A percentile compares a stretch with the other conserved stretches of the same genome.
Conservation (phyloP, 257 asterid genomes). For the Ajuga chamaepitys region DNA sequence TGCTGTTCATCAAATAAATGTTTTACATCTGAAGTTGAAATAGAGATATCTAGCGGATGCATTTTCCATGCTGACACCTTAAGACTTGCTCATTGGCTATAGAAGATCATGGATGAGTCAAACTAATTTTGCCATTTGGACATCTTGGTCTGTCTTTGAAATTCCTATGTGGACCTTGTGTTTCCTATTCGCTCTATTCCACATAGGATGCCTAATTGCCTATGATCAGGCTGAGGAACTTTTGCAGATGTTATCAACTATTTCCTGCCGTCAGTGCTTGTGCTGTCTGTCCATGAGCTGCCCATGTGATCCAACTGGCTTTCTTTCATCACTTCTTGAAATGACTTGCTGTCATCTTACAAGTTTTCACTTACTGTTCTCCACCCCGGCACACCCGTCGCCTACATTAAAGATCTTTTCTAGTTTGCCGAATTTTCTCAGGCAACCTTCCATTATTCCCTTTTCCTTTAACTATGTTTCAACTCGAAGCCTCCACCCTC, state of each 20-base stretch:
- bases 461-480: constrained; percentile 3
- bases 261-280: constrained; percentile 7
- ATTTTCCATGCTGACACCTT: constrained; percentile 67
- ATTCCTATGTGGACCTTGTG: constrained; percentile 16
- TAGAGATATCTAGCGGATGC: constrained; percentile 43
- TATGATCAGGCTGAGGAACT: constrained; percentile 24
- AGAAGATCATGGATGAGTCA: constrained; percentile 41
- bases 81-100: constrained; percentile 50
- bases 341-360: constrained; percentile 5
- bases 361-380: not conserved
- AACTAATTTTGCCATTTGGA: constrained; percentile 18
- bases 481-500: not conserved
- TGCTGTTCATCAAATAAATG: constrained; percentile 94
- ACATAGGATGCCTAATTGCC: constrained; percentile 31
- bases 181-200: constrained; percentile 26
- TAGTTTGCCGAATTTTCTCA: constrained; percentile 2
- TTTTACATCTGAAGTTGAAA: constrained; percentile 84
- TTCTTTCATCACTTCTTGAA: constrained; percentile 11
- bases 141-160: constrained; percentile 28
- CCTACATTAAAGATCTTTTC: not conserved
- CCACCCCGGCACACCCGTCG: not conserved
- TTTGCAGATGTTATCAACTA: constrained; percentile 23
- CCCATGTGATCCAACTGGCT: constrained; percentile 7
- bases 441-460: not conserved
- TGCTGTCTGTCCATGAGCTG: constrained; percentile 12